Evolutionary conservation across 768 basidiomycete genomes (phyloP), one percentile per base, ranked within the genome.

Genomic region (Russula dissimulans): DNA sequence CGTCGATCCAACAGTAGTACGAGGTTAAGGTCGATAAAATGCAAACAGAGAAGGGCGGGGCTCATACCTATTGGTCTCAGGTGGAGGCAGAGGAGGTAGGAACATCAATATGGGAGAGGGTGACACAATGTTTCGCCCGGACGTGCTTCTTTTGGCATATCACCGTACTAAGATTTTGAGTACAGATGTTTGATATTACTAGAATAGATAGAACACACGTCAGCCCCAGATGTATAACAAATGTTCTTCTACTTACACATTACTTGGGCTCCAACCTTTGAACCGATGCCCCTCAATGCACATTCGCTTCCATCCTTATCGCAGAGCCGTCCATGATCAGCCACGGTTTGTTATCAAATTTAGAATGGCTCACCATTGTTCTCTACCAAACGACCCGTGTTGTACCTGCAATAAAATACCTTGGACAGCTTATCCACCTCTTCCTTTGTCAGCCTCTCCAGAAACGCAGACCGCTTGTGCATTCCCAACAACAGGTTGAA

Each of bases 271-370:
- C 70, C 69, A 71, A 5, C 67, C 69, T 1, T 61, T 62, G 69
- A 79, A 79, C 77, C 77, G 80, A 8, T 61, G 44, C 12, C 78
- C 78, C n/a, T 73, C 63, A 1, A 80, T 70, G 38, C 74, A 69
- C 18, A 79, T 70, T 10, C 76, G 73, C 65, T 79, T 81, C 78
- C 78, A 80, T 7, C 78, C 78, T 79, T 26, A 2, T 26, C 22
- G 22, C 22, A 26, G 22, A 26, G 22, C 2, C 22, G 22, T 26
- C 22, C 22, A 1, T 2, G 22, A 26, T 26, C 22, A 26, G 22
- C 22, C 22, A 26, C 22, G 2, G 22, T 26, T 26, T 26, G 1
- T 26, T 26, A 26, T 26, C 22, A 26, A 26, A 2, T 26, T 26
- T 26, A 26, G 2, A 26, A 26, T 2, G 22, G 2, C 22, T 26